Evolutionary conservation across 2,329 filamentous ascomycete genomes (phyloP), one percentile per base, ranked within the genome.

Genomic region (Fusarium nygamai): DNA sequence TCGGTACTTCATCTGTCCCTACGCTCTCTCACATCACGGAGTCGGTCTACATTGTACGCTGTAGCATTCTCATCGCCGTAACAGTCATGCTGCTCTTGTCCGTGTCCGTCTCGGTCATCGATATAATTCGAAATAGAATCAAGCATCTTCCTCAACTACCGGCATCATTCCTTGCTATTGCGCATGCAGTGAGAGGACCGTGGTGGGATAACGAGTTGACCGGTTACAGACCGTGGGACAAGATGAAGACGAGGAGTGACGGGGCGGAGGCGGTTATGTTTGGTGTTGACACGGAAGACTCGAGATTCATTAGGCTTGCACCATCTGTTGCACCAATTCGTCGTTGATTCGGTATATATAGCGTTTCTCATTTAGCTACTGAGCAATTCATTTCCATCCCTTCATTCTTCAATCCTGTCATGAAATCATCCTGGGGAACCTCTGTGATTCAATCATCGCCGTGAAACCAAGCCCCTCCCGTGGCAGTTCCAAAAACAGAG

Each of bases 121-220:
- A 76, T 6, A 73, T 76, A 11, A 54, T 73, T 29, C 74, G 74
- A 0, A 76, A 76, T 13, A 69, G 61, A 6, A 41, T 47, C 0
- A 69, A 68, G 2, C 74, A 64, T 7, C 58, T 76, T 4, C 74
- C 74, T 10, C 75, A 76, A 5, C 46, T 71, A 1, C 74, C 74
- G 3, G 74, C 74, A 14, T 68, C 69, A 7, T 76, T 76, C 57
- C 20, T 75, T 11, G 74, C 74, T 0, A 76, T 76, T 2, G 69
- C 74, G 0, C 72, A 76, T 36, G 74, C 74, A 1, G 74, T 73
- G 1, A 61, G 74, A 16, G 74, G 74, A 0, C 36, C 64, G 1
- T 76, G 74, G 74, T 76, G 74, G 74, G 71, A 76, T 4, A 41
- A 56, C 10, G 71, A 76, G 20, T 33, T 76, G n/a, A 12, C 10